These are phyloP conservation scores for Graphilbum sp. DNA, from an alignment of 2,329 filamentous ascomycete species.

Conservation along the genomic window DNA sequence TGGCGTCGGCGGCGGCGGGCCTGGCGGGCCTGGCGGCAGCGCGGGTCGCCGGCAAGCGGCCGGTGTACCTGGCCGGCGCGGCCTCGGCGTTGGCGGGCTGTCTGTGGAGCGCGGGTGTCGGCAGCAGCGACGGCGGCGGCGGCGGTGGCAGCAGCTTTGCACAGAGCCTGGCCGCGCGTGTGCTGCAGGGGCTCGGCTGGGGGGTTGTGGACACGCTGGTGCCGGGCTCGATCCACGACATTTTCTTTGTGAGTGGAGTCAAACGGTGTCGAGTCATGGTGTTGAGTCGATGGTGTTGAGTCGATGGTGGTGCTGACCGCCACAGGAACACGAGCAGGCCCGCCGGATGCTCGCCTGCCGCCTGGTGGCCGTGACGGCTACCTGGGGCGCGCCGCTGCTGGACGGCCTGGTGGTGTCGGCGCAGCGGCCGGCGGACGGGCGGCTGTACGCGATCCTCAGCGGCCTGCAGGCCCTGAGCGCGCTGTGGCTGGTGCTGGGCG, in stretches of 20 bases:
- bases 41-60: slow-evolving; percentile 34
- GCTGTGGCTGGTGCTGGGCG: slow-evolving; percentile 28
- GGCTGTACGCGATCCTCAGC: slow-evolving; percentile 35
- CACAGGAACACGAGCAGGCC: slow-evolving; percentile 35
- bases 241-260: slow-evolving; percentile 36
- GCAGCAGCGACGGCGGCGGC: too few species aligned
- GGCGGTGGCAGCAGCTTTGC: too few species aligned
- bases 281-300: too few species aligned
- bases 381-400: slow-evolving; percentile 37
- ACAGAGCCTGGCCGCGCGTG: slow-evolving; percentile 32
- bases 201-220: slow-evolving; percentile 39
- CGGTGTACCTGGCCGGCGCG: slow-evolving; percentile 32
- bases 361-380: slow-evolving; percentile 26
- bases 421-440: slow-evolving; percentile 21
- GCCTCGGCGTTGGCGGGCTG: slow-evolving; percentile 29
- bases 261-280: too few species aligned
- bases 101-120: slow-evolving; percentile 32
- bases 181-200: slow-evolving; percentile 42
- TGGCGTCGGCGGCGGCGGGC: slow-evolving; percentile 30
- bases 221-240: slow-evolving; percentile 35
- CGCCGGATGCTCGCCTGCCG: slow-evolving; percentile 28
- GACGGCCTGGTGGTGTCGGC: slow-evolving; percentile 32
- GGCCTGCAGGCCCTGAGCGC: slow-evolving; percentile 29
- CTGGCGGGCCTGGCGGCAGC: slow-evolving; percentile 24
- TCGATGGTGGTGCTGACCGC: too few species aligned